Base-by-base conservation (phyloP, 441 rosid genomes). In the Erodium moschatum region DNA sequence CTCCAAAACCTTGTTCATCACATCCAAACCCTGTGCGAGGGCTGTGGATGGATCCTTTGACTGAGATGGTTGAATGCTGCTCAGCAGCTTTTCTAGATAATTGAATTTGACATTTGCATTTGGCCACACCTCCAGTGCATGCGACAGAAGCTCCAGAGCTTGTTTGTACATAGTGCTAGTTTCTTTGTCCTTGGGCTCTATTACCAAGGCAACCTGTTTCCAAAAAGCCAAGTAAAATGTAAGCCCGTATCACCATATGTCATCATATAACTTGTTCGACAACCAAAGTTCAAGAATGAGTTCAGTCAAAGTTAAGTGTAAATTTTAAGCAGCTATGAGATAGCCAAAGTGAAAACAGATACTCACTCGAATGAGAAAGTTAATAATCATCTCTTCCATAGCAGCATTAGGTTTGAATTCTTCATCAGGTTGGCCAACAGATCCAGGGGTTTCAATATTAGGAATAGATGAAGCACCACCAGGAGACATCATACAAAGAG, bases 391-490 rank as follows among this genome's bases (percentile, higher is more conserved):
- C 82, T 95, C 99, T 79, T 95, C 99, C 99, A 95, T 95, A 62
- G 99, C 99, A 73, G 98, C 97, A 85, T 95, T 95, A 52, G 98
- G 99, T 81, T 95, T 95, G 82, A 95, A 95, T 77, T 91, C 99
- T 77, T 91, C 99, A 78, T 95, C 99, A 60, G 93, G 93, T 79
- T 91, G 99, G 74, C 88, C 86, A 79, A 92, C 85, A 77, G 97
- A 83, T 75, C 97, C 98, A 29, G 98, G 98, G 75, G 96, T 89
- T 78, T 90, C 99, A 72, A 94, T 77, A 62, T 85, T 90, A 38
- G 97, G 87, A 61, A 89, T 87, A 56, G 97, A 87, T 24, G 96
- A 83, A 62, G 95, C 82, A 78, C 87, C 92, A 72, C 96, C 97
- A 72, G 98, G 97, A 64, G 98, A 95, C 95, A 92, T 89, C 75